Base-by-base conservation (phyloP, 108 stramenopile species). In the Nannochloropsis granulata region DNA sequence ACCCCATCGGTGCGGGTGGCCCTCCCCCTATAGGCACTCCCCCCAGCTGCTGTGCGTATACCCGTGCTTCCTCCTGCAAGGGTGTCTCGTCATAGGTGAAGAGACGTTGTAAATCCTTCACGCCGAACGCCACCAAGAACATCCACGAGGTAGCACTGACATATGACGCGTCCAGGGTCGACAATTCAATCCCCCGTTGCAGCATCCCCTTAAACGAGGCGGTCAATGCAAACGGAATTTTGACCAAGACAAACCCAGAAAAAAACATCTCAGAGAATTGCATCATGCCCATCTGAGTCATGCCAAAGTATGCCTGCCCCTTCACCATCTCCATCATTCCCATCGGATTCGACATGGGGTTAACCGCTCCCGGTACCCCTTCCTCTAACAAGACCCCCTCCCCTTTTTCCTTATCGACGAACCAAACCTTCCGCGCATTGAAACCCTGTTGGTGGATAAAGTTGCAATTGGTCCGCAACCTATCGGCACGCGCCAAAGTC, bases 241-340 rank as follows among this genome's bases (percentile, higher is more conserved):
- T 94, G 23, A 98, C 91, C 34, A 98, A 84, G 44, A 99, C 94
- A 85, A 96, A 99, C 24, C 96, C 96, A 24, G 91, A 89, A 84
- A 99, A 98, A 88, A 99, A 99, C 87, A 95, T 94, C 43, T 92
- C 92, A 79, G 97, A 95, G n/a, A 94, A 95, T 82, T 94, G 94
- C 97, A 97, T 98, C 96, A 99, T 97, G 83, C 97, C 94, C 96
- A 99, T 98, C 84, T 99, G 98, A 83, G 97, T 97, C 0, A 97
- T 93, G 94, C 98, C 96, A 80, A 95, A 96, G 10, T 93, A 93
- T 92, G 96, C 95, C 80, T 96, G 94, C 43, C 95, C 95, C 88
- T 95, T 94, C 92, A 96, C 91, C 56, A 89, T 90, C 46, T 92
- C 92, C 91, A 91, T 42, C 88, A 90, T 87, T 26, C 43, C 83